phyloP scores from a whole-genome alignment of 306 rosid genomes.

The Dalbergia cultrata region DNA sequence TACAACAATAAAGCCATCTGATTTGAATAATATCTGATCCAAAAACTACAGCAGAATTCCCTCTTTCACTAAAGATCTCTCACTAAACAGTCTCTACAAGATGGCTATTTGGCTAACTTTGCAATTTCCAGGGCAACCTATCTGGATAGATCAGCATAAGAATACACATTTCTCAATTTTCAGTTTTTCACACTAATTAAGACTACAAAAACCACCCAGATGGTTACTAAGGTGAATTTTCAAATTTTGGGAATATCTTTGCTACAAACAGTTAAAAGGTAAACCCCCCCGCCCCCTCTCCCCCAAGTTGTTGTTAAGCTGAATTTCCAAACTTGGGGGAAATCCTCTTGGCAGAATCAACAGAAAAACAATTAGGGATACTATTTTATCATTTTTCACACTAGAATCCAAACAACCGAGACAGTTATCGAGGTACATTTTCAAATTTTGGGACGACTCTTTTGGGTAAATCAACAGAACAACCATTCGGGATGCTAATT shows the following conservation, averaged over 20 bases:
- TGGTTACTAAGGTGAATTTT: slow-evolving; percentile 4
- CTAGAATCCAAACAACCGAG: slow-evolving; percentile 8
- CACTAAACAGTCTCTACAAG: slow-evolving; percentile 26
- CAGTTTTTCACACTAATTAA: background rate
- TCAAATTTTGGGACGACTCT: slow-evolving; percentile 5
- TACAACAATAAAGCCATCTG: slow-evolving; percentile 1
- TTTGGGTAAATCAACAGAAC: slow-evolving; percentile 5
- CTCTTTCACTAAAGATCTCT: slow-evolving; percentile 21
- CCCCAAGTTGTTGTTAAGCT: background rate
- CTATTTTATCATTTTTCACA: background rate
- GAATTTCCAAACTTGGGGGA: background rate
- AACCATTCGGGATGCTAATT: background rate
- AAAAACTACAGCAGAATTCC: slow-evolving; percentile 1
- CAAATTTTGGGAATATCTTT: background rate
- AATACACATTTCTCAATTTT: background rate
- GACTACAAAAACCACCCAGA: background rate
- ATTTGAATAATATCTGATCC: slow-evolving; percentile 18
- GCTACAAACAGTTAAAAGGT: background rate
- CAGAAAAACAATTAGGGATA: background rate
- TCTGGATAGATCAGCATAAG: background rate
- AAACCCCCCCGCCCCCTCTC: too few species aligned
- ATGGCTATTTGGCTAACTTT: background rate
- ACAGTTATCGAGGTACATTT: background rate
- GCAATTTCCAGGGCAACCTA: background rate
- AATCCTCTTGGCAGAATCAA: background rate